Percentiles rank a stretch among this genome's conserved stretches.
Conservation (phyloP, 495 filamentous ascomycete species). For the Terfezia boudieri region DNA sequence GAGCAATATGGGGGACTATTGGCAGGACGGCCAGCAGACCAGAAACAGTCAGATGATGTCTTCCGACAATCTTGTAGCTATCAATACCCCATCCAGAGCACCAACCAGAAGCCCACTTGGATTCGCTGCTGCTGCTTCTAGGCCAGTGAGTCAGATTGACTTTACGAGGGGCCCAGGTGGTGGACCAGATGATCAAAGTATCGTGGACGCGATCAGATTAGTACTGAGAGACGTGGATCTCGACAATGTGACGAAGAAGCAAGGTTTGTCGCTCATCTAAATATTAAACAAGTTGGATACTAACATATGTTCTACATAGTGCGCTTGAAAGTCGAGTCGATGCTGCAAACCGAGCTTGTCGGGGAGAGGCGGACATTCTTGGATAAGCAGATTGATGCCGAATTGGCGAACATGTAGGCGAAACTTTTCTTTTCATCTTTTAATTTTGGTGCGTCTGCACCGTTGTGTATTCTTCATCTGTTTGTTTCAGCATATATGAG, state of each 20-base stretch:
- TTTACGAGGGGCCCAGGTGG: slow-evolving; percentile 46
- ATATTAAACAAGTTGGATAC: slow-evolving; percentile 9
- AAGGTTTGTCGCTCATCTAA: slow-evolving; percentile 29
- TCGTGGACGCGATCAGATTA: slow-evolving; percentile 59
- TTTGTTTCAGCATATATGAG: too few relatives aligned
- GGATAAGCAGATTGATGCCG: slow-evolving; percentile 76
- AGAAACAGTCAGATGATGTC: slow-evolving; percentile 30
- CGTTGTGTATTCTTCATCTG: too few relatives aligned
- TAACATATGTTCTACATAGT: slow-evolving; percentile 24
- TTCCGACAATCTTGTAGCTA: slow-evolving; percentile 37
- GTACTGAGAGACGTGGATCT: slow-evolving; percentile 81
- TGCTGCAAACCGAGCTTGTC: slow-evolving; percentile 62
- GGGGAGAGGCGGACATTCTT: slow-evolving; percentile 68
- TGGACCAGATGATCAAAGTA: slow-evolving; percentile 46
- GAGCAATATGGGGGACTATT: slow-evolving; percentile 25
- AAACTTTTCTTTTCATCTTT: too few relatives aligned
- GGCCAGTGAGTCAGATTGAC: slow-evolving; percentile 52
- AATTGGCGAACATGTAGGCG: slow-evolving; percentile 69
- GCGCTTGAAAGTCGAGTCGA: slow-evolving; percentile 71
- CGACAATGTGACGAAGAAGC: slow-evolving; percentile 94
- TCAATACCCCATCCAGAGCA: slow-evolving; percentile 23
- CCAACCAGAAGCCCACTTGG: slow-evolving; percentile 32
- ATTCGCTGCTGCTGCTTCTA: slow-evolving; percentile 21
- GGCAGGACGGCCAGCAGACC: slow-evolving; percentile 27
- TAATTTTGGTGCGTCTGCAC: too few relatives aligned